phyloP scores from a whole-genome alignment of 2,329 filamentous ascomycete genomes.

The Fusarium nodosum region DNA sequence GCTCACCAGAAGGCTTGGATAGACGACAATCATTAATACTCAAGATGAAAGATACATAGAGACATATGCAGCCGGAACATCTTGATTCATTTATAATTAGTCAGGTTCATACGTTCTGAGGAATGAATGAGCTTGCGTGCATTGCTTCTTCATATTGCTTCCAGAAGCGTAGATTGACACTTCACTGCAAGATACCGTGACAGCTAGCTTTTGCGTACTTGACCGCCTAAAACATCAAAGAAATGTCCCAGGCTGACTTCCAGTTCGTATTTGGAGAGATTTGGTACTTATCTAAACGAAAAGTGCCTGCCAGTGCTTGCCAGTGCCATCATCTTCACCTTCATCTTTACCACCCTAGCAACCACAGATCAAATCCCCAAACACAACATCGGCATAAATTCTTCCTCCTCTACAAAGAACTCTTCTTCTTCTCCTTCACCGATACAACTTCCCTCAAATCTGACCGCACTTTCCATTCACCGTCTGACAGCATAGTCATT shows the following conservation, averaged over 20 bases:
- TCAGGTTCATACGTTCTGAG: no score
- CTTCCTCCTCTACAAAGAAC: background rate
- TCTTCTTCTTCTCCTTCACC: background rate
- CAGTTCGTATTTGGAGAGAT: background rate
- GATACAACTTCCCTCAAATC: background rate
- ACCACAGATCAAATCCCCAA: constrained; percentile 2
- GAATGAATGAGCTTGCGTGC: background rate
- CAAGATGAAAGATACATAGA: background rate
- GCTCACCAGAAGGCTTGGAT: background rate
- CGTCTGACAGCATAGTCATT: constrained; percentile 13
- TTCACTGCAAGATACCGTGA: constrained; percentile 3
- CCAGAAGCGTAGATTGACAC: constrained; percentile 11
- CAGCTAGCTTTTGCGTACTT: background rate
- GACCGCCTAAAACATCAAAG: background rate
- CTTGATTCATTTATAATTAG: no score
- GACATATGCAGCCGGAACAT: no score
- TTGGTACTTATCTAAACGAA: background rate
- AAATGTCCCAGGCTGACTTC: background rate
- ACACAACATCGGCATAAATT: constrained; percentile 1
- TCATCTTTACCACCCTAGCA: constrained; percentile 1
- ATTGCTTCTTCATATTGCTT: background rate
- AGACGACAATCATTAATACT: background rate
- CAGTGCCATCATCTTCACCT: constrained; percentile 15
- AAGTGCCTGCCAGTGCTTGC: constrained; percentile 16
- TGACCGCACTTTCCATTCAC: constrained; percentile 18